These are phyloP conservation scores for Suillus hirtellus DNA, from an alignment of 768 basidiomycete genomes.

Conservation along the genomic window DNA sequence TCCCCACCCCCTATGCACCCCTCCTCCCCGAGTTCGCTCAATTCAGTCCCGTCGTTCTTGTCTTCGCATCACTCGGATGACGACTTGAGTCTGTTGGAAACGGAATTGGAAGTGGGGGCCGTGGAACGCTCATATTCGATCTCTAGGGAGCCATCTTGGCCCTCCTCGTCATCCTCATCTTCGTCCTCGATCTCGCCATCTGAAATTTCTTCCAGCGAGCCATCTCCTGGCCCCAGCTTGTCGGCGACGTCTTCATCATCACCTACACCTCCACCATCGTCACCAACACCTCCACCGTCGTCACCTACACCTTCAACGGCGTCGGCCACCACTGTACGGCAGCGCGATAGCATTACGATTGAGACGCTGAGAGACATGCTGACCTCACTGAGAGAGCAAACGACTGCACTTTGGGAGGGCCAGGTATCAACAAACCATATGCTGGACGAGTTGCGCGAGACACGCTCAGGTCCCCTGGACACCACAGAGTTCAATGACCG, in stretches of 20 bases:
- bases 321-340: constrained; percentile 39
- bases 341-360: constrained; percentile 33
- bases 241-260: constrained; percentile 41
- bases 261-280: constrained; percentile 37
- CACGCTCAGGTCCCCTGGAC: constrained; percentile 41
- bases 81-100: constrained; percentile 50
- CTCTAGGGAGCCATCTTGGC: constrained; percentile 30
- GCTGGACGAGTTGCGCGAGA: constrained; percentile 60
- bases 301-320: constrained; percentile 40
- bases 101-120: constrained; percentile 31
- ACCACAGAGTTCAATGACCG: constrained; percentile 40
- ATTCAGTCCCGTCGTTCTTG: constrained; percentile 43
- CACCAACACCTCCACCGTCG: constrained; percentile 39
- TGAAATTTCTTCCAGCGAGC: constrained; percentile 32
- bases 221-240: constrained; percentile 38
- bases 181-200: constrained; percentile 33
- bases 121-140: constrained; percentile 12
- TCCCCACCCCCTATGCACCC: constrained; percentile 46
- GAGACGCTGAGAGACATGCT: constrained; percentile 55
- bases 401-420: constrained; percentile 58
- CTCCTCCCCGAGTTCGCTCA: constrained; percentile 40
- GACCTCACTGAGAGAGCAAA: constrained; percentile 57
- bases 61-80: constrained; percentile 72
- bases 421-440: constrained; percentile 61
- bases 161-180: constrained; percentile 38